These are phyloP conservation scores for Suhomyces sp. DNA, from an alignment of 805 yeast genomes.

Conservation along the genomic window DNA sequence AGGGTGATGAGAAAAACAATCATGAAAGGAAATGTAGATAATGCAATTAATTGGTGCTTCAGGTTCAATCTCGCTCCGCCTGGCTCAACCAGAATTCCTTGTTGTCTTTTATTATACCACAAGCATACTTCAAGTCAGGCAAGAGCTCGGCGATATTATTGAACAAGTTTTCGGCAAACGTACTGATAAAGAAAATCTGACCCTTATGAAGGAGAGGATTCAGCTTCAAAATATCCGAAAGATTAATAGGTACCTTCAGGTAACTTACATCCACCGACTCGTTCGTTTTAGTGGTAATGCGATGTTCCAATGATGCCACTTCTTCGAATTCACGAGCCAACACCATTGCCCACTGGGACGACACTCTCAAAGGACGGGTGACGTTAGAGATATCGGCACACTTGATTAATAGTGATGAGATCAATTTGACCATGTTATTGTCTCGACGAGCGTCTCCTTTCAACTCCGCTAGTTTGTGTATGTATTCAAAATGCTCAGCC, in stretches of 20 bases:
- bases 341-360: slow-evolving; percentile 85
- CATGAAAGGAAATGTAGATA: too few species aligned
- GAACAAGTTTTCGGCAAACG: slow-evolving; percentile 80
- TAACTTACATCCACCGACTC: slow-evolving; percentile 18
- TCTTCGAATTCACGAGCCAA: slow-evolving; percentile 76
- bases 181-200: slow-evolving; percentile 78
- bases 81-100: slow-evolving; percentile 51
- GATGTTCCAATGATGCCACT: slow-evolving; percentile 52
- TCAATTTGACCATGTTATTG: slow-evolving; percentile 36
- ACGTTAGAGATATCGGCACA: slow-evolving; percentile 97
- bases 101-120: slow-evolving; percentile 53
- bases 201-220: slow-evolving; percentile 61
- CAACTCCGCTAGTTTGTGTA: slow-evolving; percentile 45
- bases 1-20: too few species aligned
- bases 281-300: slow-evolving; percentile 16
- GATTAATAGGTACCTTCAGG: slow-evolving; percentile 37
- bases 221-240: slow-evolving; percentile 44
- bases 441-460: slow-evolving; percentile 18
- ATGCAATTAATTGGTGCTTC: too few species aligned
- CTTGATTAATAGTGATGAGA: slow-evolving; percentile 73
- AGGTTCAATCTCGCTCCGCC: slow-evolving; percentile 1
- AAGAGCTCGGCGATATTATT: slow-evolving; percentile 57
- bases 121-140: slow-evolving; percentile 59
- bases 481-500: slow-evolving; percentile 81
- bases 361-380: slow-evolving; percentile 70